Evolutionary conservation across 345 rosid genomes (phyloP).

Genomic region (Eucalyptus sideroxylon): DNA sequence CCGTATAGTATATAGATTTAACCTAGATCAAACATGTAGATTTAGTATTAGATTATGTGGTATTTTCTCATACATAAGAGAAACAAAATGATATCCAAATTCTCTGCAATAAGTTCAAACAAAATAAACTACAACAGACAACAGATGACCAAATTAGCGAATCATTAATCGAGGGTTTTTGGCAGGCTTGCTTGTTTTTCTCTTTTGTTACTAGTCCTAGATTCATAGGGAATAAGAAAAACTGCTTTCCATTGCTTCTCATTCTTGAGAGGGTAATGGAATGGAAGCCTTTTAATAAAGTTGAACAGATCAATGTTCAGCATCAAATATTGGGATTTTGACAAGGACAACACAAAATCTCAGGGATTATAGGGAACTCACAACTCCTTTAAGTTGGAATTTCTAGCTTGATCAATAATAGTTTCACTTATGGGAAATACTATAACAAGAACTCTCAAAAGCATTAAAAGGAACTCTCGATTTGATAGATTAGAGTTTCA

Average conservation of each 20-base stretch:
- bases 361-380: background rate
- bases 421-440: background rate
- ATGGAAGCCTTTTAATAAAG: background rate
- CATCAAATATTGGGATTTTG: background rate
- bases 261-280: background rate
- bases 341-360: background rate
- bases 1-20: background rate
- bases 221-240: background rate
- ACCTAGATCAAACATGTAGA: background rate
- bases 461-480: background rate
- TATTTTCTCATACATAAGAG: background rate
- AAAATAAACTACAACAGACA: background rate
- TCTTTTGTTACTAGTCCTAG: background rate
- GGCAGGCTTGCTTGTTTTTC: background rate
- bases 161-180: background rate
- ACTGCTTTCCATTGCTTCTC: background rate
- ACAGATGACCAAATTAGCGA: background rate
- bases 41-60: background rate
- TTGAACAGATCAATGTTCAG: background rate
- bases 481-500: background rate
- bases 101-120: background rate
- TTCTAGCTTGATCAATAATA: background rate
- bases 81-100: background rate
- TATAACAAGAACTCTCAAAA: background rate
- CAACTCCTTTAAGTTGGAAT: background rate